These are phyloP conservation scores for Gracilaria domingensis DNA, from an alignment of 23 red algal species.

Conservation along the genomic window DNA sequence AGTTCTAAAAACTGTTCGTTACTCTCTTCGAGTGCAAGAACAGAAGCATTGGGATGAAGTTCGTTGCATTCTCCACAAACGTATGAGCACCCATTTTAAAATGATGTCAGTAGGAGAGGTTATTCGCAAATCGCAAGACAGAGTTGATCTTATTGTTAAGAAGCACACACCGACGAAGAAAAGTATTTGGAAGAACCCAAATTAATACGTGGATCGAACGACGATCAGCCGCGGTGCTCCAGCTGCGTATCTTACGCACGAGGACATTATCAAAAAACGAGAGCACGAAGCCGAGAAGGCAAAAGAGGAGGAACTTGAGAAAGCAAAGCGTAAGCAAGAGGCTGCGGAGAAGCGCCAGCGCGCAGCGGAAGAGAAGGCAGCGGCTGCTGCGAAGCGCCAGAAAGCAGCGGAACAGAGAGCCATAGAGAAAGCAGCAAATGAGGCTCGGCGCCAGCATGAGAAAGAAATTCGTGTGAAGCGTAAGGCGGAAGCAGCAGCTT, in stretches of 20 bases:
- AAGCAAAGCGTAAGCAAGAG: background rate
- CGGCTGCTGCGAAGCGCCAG: background rate
- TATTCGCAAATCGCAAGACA: background rate
- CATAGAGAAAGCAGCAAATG: background rate
- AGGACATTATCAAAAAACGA: background rate
- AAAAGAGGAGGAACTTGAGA: background rate
- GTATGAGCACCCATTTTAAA: background rate
- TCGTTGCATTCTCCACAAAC: too few species aligned
- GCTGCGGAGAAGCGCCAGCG: background rate
- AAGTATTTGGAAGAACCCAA: background rate
- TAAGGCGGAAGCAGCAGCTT: too few species aligned
- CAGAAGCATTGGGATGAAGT: too few species aligned
- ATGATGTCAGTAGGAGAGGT: background rate
- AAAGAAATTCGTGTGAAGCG: too few species aligned
- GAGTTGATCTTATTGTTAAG: background rate
- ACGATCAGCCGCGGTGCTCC: background rate
- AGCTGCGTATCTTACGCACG: background rate
- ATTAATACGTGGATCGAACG: background rate
- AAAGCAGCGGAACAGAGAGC: background rate
- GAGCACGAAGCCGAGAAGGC: background rate
- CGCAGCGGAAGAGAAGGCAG: too few species aligned
- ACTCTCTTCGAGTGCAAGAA: too few species aligned
- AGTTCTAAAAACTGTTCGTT: too few species aligned
- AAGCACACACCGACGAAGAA: conserved; percentile 6
- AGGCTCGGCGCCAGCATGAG: too few species aligned